Conservation (phyloP, 257 asterid genomes). For the Nicotiana knightiana region DNA sequence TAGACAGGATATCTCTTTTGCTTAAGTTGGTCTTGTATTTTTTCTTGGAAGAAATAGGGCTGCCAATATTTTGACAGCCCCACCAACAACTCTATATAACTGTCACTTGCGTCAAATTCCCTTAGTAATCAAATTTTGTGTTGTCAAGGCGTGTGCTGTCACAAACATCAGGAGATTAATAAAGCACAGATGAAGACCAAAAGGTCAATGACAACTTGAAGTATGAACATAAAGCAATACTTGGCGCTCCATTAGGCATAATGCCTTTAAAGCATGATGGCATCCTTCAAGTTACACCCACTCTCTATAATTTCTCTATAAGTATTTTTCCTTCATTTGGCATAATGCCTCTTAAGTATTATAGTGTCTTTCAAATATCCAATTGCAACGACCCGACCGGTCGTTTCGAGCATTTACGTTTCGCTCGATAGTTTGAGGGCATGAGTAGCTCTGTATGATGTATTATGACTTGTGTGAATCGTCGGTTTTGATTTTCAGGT, state of each 20-base stretch:
- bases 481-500: too few species aligned
- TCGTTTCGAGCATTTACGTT: too few species aligned
- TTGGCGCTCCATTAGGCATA: too few species aligned
- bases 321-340: neutral
- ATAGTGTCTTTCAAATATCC: neutral
- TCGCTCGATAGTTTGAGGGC: too few species aligned
- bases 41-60: conserved; percentile 20
- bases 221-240: too few species aligned
- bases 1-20: conserved; percentile 7
- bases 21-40: neutral
- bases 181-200: too few species aligned
- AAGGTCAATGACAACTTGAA: too few species aligned
- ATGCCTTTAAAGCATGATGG: too few species aligned
- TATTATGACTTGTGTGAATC: too few species aligned
- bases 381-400: too few species aligned
- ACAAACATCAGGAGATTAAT: neutral
- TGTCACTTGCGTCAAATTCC: neutral
- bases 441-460: too few species aligned
- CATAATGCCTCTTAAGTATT: neutral
- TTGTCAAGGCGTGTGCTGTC: neutral
- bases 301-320: neutral
- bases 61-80: conserved; percentile 45
- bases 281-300: neutral
- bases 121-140: neutral
- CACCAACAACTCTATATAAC: neutral